Evolutionary conservation across 345 rosid genomes (phyloP), one percentile per base, ranked within the genome.

Genomic region (Linum tenue): DNA sequence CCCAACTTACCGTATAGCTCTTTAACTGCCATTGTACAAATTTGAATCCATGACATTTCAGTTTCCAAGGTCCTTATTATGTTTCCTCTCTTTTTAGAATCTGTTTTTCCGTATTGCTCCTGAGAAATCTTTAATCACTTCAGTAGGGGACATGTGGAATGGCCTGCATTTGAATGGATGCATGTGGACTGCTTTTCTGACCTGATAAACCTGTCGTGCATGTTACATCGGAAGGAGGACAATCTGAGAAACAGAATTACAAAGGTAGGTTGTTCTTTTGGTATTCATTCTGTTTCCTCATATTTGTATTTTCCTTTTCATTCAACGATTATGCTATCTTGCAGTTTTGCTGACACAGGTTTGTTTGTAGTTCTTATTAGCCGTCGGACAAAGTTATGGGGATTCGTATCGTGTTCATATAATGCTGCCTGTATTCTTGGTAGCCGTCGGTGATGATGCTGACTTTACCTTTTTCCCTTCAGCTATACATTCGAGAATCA

Each of bases 161-260:
- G 98, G 98, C 90, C 84, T 57, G 79, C 78, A 73, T 92, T 92
- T 79, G 96, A 88, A 71, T 92, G 98, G 98, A 82, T 90, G 84
- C 89, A 88, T 80, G 82, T 78, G 4, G 91, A 88, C 71, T 92
- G 98, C 92, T 84, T 90, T 76, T 85, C 97, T 65, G 83, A 76
- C 77, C 77, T 92, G 77, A 80, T 90, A 73, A 88, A 85, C 67
- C 75, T 92, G 72, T 80, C 85, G 67, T 85, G 87, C 83, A 73
- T 88, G 86, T 79, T 92, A 71, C 89, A 96, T 41, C 94, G 70
- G 67, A 92, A 92, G 72, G 98, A 92, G 76, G 98, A 92, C 70
- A 82, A 75, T 75, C 78, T 92, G 80, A 80, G 96, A 82, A 90
- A 80, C 70, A 87, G 85, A 75, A 84, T 69, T 68, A 80, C 96